Evolutionary conservation across 2,329 filamentous ascomycete genomes (phyloP), one percentile per base, ranked within the genome.

Genomic region (Calonectria naviculata): DNA sequence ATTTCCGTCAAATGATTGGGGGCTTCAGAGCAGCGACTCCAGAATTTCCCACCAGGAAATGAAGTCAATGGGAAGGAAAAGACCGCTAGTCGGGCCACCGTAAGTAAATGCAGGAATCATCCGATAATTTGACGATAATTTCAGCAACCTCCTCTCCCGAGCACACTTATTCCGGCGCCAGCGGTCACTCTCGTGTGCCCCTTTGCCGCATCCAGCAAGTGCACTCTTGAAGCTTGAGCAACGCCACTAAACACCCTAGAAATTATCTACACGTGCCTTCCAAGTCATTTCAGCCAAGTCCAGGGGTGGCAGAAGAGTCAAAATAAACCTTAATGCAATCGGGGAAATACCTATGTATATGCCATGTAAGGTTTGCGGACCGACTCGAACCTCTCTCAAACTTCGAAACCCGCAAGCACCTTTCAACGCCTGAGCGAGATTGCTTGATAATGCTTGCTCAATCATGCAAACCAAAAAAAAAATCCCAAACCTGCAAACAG

Each of bases 161-260:
- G 24, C n/a, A 34, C 15, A 19, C 42, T 36, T 36, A 36, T 26
- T 58, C 19, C 52, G 9, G 31, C 24, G 15, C 21, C 31, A 19
- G 12, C 17, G 38, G 15, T n/a, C 19, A 36, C 41, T 28, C 47
- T n/a, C n/a, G n/a, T n/a, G 28, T 64, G 60, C 29, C 3, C 52
- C 47, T 56, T 64, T 64, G 47, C 47, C 47, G 29, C 21, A 58
- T 68, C 46, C 41, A 61, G 29, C 21, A 64, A 34, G 36, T 29
- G 54, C 60, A 19, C 5, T 15, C 26, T 46, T 29, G 5, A 17
- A 29, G n/a, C n/a, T 36, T 44, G 29, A 36, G 17, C 31, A 52
- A 58, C 52, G 52, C 52, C 52, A 58, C 52, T 17, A 41, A 31
- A 56, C 52, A 38, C 31, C 12, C 46, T 49, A 10, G 12, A 34